Conservation (phyloP, 352 stramenopile species). For the Phytophthora fragariaefolia region DNA sequence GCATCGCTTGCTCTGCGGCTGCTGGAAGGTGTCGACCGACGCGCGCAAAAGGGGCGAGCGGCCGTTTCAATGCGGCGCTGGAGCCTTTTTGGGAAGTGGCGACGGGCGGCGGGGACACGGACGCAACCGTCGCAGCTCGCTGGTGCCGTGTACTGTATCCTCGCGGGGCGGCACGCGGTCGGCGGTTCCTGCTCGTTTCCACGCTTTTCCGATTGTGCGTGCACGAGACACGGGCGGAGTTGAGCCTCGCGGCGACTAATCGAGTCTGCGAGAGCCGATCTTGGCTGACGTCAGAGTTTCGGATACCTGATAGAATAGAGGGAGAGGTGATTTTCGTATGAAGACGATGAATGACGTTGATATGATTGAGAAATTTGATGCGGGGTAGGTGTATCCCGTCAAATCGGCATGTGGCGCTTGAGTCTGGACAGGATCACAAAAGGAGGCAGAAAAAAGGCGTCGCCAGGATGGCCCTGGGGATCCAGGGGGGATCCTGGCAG, state of each 20-base stretch:
- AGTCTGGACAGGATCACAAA: constrained; percentile 17
- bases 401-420: constrained; percentile 6
- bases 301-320: not conserved
- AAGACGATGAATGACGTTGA: too few relatives aligned
- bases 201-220: constrained; percentile 24
- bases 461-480: too few relatives aligned
- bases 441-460: constrained; percentile 11
- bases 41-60: constrained; percentile 14
- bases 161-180: not conserved
- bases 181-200: constrained; percentile 8
- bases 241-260: constrained; percentile 8
- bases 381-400: constrained; percentile 25
- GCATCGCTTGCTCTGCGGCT: constrained; percentile 26
- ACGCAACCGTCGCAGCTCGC: constrained; percentile 16
- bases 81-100: too few relatives aligned
- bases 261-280: not conserved
- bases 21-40: not conserved
- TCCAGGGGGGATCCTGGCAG: too few relatives aligned
- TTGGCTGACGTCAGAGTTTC: not conserved
- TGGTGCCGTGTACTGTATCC: constrained; percentile 26
- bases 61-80: not conserved
- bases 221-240: constrained; percentile 9
- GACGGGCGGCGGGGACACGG: constrained; percentile 22
- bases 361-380: not conserved
- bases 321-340: too few relatives aligned